A percentile compares a stretch with the other conserved stretches of the same genome.
Evolutionary conservation across 257 asterid species (phyloP).

Genomic region (Solanum virginianum): DNA sequence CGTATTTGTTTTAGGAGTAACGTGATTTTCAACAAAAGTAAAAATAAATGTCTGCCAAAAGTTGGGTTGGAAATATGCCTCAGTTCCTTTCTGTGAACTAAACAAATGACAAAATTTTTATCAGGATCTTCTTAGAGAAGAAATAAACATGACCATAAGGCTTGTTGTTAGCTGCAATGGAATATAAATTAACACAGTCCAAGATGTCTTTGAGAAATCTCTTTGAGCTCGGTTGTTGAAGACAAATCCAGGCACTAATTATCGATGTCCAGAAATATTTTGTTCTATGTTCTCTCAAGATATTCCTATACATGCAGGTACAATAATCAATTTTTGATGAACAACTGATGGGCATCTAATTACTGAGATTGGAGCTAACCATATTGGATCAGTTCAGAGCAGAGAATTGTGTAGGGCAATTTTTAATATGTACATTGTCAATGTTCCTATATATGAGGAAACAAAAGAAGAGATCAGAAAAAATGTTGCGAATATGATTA

Average conservation of each 20-base stretch:
- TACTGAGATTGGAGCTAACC: constrained; percentile 78
- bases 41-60: too few relatives aligned
- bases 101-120: constrained; percentile 57
- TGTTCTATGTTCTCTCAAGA: constrained; percentile 67
- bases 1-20: too few relatives aligned
- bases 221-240: constrained; percentile 73
- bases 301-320: constrained; percentile 71
- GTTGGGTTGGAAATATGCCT: background rate
- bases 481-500: constrained; percentile 60
- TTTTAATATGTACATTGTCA: constrained; percentile 91
- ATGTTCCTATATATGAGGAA: constrained; percentile 57
- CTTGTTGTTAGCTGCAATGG: constrained; percentile 94
- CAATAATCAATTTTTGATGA: constrained; percentile 74
- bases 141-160: constrained; percentile 88
- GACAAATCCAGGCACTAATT: constrained; percentile 74
- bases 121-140: constrained; percentile 93
- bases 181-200: constrained; percentile 66
- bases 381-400: constrained; percentile 74
- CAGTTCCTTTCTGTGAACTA: constrained; percentile 54
- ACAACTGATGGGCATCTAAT: constrained; percentile 75
- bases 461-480: constrained; percentile 88
- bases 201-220: constrained; percentile 87
- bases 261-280: constrained; percentile 60
- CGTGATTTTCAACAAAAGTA: too few relatives aligned
- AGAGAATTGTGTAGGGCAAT: constrained; percentile 95